Percentiles rank a stretch among this genome's conserved stretches.
These are phyloP conservation scores for Fagopyrum tataricum DNA, from an alignment of 148 eudicot species.

Conservation along the genomic window DNA sequence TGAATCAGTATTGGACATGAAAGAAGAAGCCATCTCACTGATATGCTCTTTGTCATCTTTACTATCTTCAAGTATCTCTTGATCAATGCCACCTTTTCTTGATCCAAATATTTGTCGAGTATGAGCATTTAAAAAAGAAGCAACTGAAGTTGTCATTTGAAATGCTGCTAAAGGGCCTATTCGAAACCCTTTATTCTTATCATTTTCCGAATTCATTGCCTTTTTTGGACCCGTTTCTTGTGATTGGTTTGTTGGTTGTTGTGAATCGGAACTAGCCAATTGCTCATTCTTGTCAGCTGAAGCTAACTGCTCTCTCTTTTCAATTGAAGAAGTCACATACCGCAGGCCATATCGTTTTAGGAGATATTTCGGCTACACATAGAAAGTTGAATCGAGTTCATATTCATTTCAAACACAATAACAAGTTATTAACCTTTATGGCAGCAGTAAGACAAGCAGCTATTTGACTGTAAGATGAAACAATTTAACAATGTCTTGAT, in stretches of 20 bases:
- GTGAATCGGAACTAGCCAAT: slow-evolving; percentile 14
- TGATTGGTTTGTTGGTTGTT: background rate
- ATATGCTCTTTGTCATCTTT: slow-evolving; percentile 13
- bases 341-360: slow-evolving; percentile 5
- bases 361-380: background rate
- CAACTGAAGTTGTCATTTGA: slow-evolving; percentile 4
- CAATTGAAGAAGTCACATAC: slow-evolving; percentile 13
- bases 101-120: slow-evolving; percentile 52
- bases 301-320: background rate
- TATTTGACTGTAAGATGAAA: background rate
- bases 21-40: slow-evolving; percentile 42
- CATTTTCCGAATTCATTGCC: slow-evolving; percentile 18
- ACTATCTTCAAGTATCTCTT: slow-evolving; percentile 16
- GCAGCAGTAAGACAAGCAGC: background rate
- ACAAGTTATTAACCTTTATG: too few relatives aligned
- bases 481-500: background rate
- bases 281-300: slow-evolving; percentile 3
- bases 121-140: slow-evolving; percentile 44
- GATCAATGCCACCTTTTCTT: slow-evolving; percentile 13
- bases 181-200: background rate
- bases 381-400: background rate
- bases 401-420: too few relatives aligned
- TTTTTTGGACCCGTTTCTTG: slow-evolving; percentile 5
- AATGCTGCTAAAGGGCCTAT: slow-evolving; percentile 6
- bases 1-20: slow-evolving; percentile 83